A percentile compares a stretch with the other conserved stretches of the same genome.
phyloP scores from a whole-genome alignment of 2,329 filamentous ascomycete species.

The Arthrinium puccinioides region DNA sequence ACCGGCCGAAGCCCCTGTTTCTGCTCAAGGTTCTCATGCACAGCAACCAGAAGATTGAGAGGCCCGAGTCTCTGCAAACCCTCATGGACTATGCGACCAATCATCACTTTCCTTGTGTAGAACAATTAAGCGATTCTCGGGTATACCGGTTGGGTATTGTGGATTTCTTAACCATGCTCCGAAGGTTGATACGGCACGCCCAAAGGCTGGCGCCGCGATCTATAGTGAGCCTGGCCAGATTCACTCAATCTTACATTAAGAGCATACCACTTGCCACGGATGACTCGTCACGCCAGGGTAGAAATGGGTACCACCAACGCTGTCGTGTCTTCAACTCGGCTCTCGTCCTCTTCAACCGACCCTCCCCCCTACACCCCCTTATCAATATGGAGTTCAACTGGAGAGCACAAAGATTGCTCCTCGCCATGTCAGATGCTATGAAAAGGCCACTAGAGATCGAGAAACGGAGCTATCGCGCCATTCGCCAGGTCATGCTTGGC shows the following conservation, averaged over 20 bases:
- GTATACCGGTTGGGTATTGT: background rate
- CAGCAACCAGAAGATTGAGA: constrained; percentile 23
- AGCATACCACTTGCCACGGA: constrained; percentile 11
- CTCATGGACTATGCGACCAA: background rate
- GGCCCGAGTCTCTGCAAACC: constrained; percentile 14
- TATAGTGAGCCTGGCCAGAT: constrained; percentile 20
- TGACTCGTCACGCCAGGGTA: background rate
- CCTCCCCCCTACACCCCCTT: constrained; percentile 24
- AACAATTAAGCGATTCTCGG: background rate
- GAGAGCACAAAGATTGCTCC: constrained; percentile 47
- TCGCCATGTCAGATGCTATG: constrained; percentile 43
- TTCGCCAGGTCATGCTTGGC: constrained; percentile 45
- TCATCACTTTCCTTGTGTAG: background rate
- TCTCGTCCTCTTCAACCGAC: constrained; percentile 27
- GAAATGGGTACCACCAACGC: constrained; percentile 17
- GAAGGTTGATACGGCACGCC: constrained; percentile 16
- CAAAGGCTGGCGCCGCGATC: constrained; percentile 18
- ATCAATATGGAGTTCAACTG: constrained; percentile 41
- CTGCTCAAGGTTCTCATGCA: constrained; percentile 28
- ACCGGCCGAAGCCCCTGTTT: constrained; percentile 30
- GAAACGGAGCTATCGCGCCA: constrained; percentile 43
- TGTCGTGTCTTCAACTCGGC: constrained; percentile 33
- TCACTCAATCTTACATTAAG: constrained; percentile 22
- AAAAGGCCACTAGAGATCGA: constrained; percentile 43
- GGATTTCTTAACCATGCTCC: background rate